phyloP scores from a whole-genome alignment of 805 yeast genomes.

The Lachancea waltii region DNA sequence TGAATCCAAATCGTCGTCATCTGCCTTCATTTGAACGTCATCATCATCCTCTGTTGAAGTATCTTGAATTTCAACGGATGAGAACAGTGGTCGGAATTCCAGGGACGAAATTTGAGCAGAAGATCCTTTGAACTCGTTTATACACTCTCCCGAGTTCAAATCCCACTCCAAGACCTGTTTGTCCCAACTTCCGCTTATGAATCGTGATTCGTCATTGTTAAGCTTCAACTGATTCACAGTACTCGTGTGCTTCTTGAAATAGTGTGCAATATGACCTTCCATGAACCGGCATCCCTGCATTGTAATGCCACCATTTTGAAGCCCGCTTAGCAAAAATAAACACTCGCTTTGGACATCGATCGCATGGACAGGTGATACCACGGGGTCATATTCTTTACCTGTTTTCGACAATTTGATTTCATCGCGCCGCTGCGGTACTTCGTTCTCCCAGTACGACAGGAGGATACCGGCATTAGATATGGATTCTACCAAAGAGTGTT shows the following conservation, averaged over 20 bases:
- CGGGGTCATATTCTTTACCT: slow-evolving; percentile 43
- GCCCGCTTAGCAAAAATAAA: slow-evolving; percentile 78
- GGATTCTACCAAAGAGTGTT: slow-evolving; percentile 81
- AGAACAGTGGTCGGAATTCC: slow-evolving; percentile 56
- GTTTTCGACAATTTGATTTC: slow-evolving; percentile 30
- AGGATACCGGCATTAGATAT: slow-evolving; percentile 80
- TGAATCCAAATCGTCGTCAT: slow-evolving; percentile 48
- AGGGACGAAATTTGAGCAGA: slow-evolving; percentile 77
- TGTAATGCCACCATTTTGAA: slow-evolving; percentile 78
- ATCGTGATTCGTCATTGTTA: slow-evolving; percentile 52
- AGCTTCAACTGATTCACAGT: slow-evolving; percentile 69
- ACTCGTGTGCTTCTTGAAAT: slow-evolving; percentile 61
- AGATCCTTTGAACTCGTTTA: slow-evolving; percentile 45
- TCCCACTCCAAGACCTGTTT: slow-evolving; percentile 78
- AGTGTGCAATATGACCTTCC: slow-evolving; percentile 78
- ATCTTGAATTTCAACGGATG: slow-evolving; percentile 39
- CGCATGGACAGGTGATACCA: slow-evolving; percentile 79
- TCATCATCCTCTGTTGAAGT: slow-evolving; percentile 21
- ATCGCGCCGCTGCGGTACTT: slow-evolving; percentile 62
- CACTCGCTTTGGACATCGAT: slow-evolving; percentile 79
- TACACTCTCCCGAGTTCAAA: slow-evolving; percentile 55
- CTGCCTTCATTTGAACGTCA: slow-evolving; percentile 18
- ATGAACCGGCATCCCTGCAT: slow-evolving; percentile 74
- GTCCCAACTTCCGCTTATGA: slow-evolving; percentile 91
- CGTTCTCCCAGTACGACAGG: slow-evolving; percentile 91